Conservation (phyloP, 2,329 filamentous ascomycete species). For the Botrytis medusae region DNA sequence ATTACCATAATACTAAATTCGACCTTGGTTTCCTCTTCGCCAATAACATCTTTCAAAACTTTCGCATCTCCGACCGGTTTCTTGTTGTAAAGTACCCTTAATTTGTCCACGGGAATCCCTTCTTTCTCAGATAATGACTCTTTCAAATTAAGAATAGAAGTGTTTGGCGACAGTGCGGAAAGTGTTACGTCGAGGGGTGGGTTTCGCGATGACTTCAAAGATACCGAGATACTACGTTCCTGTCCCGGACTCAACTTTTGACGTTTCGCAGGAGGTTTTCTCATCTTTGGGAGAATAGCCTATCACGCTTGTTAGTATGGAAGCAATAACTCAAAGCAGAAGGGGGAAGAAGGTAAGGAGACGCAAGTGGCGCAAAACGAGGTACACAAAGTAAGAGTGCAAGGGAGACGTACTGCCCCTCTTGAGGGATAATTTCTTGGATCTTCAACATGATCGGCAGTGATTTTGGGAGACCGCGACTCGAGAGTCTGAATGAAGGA, state of each 20-base stretch:
- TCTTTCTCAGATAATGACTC: conserved; percentile 63
- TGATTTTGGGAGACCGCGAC: conserved; percentile 74
- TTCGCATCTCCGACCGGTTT: conserved; percentile 80
- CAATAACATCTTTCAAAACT: conserved; percentile 70
- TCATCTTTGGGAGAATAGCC: conserved; percentile 72
- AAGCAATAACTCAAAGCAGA: neutral
- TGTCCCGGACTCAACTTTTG: conserved; percentile 51
- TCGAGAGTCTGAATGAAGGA: conserved; percentile 80
- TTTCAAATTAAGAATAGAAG: conserved; percentile 79
- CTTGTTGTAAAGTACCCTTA: conserved; percentile 83
- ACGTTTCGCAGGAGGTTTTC: conserved; percentile 52
- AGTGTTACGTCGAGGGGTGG: conserved; percentile 69
- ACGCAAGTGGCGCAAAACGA: neutral
- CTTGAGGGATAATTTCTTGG: conserved; percentile 74
- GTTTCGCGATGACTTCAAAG: conserved; percentile 75
- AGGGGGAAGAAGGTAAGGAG: neutral
- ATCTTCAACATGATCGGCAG: conserved; percentile 88
- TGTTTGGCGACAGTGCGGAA: conserved; percentile 60
- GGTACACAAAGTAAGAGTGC: neutral
- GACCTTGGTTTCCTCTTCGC: conserved; percentile 54
- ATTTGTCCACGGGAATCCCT: conserved; percentile 68
- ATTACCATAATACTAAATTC: conserved; percentile 90
- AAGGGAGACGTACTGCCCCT: conserved; percentile 63
- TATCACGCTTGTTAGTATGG: conserved; percentile 40
- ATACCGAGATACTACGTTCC: conserved; percentile 56